Evolutionary conservation across 257 asterid species (phyloP).

Genomic region (Ocimum tenuiflorum): DNA sequence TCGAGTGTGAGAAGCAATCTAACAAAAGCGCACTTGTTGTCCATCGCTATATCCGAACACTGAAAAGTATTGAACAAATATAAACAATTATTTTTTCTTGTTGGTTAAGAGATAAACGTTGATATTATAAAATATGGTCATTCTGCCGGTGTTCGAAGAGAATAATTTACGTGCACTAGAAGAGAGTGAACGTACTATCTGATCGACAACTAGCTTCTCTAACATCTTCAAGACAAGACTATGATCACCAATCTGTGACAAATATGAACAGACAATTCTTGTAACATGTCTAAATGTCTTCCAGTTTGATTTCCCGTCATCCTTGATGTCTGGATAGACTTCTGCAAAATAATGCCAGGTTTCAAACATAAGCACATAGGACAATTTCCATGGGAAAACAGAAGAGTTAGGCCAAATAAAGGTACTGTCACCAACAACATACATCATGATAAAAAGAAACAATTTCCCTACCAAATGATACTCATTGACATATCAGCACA

Average conservation of each 20-base stretch:
- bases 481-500: neutral
- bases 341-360: conserved; percentile 42
- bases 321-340: conserved; percentile 18
- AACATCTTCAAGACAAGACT: conserved; percentile 55
- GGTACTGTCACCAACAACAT: neutral
- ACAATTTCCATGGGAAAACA: neutral
- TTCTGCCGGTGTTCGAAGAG: neutral
- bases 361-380: conserved; percentile 7
- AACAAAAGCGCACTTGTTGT: conserved; percentile 60
- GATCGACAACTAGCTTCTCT: conserved; percentile 64
- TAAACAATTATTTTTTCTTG: neutral
- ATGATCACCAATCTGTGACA: conserved; percentile 69
- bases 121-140: neutral
- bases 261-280: conserved; percentile 39
- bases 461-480: neutral
- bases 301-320: conserved; percentile 40
- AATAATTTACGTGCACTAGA: neutral
- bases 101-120: conserved; percentile 1
- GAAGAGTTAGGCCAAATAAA: neutral
- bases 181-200: conserved; percentile 47
- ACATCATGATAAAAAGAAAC: neutral
- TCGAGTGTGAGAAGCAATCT: conserved; percentile 61
- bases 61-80: conserved; percentile 24
- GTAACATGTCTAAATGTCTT: conserved; percentile 47
- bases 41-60: conserved; percentile 52